Evolutionary conservation across 1,139 yeast genomes (phyloP).

Genomic region (Candida glucosophila): DNA sequence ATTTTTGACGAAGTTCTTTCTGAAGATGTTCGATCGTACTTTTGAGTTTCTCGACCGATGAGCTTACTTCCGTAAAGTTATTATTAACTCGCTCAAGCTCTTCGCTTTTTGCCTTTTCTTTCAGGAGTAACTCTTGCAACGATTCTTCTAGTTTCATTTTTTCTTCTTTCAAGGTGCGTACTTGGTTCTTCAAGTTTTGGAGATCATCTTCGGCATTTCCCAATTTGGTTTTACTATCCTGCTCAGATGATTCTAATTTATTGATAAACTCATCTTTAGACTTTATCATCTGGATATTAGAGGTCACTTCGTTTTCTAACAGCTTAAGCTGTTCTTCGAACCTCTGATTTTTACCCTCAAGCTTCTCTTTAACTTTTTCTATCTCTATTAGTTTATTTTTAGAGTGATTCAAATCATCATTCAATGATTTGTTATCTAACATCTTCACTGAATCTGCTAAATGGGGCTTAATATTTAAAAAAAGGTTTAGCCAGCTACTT

Average conservation of each 20-base stretch:
- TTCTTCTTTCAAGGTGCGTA: too few relatives aligned
- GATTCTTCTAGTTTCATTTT: too few relatives aligned
- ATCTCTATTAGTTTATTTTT: constrained; percentile 31
- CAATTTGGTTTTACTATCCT: neutral
- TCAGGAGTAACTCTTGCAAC: too few relatives aligned
- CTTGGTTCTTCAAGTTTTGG: constrained; percentile 9
- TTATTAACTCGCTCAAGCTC: too few relatives aligned
- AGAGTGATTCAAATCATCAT: constrained; percentile 35
- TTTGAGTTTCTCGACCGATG: too few relatives aligned
- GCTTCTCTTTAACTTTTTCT: constrained; percentile 31
- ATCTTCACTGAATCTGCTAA: constrained; percentile 58
- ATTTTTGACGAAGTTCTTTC: too few relatives aligned
- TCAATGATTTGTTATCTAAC: constrained; percentile 45
- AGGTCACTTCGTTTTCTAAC: constrained; percentile 36
- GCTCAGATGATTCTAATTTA: constrained; percentile 1
- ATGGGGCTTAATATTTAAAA: constrained; percentile 67
- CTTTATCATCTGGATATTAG: constrained; percentile 12
- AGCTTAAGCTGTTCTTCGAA: constrained; percentile 41
- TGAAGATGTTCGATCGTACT: too few relatives aligned
- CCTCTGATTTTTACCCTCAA: constrained; percentile 41
- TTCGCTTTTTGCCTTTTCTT: too few relatives aligned
- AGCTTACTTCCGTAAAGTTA: too few relatives aligned
- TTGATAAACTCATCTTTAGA: constrained; percentile 2
- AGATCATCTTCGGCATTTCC: too few relatives aligned
- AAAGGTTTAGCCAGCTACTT: constrained; percentile 79